Evolutionary conservation across 78 protist genomes (phyloP), one percentile per base, ranked within the genome.

Genomic region (Polysphondylium violaceum): DNA sequence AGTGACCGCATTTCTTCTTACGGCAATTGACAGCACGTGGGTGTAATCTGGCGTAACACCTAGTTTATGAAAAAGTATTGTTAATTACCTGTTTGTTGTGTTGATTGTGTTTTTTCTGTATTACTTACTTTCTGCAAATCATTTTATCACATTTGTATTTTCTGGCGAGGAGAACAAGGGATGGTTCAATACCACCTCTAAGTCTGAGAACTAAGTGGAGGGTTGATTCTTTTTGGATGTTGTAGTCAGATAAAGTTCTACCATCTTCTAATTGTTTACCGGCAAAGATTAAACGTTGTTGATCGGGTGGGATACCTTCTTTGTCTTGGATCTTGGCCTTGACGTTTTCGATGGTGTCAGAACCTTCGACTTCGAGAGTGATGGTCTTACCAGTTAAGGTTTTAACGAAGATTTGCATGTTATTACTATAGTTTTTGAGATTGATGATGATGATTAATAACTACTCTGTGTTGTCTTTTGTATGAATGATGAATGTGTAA

Each of bases 1-100:
- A 94, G 98, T 98, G 99, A 3, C 99, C 99, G 94, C 99, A 99
- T 97, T 97, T 97, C 98, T 97, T 97, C 98, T 98, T 98, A 79
- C 99, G 95, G 99, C 99, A 99, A 98, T 97, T 97, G 78, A 55
- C 69, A 53, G 99, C 99, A 61, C 99, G 98, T 31, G 96, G 96
- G 75, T 96, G 99, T 29, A 98, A 98, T 65, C 99, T 96, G 21
- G 99, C 99, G 86, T 99, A 99, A 98, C 99, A 99, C 79, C 96
- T 95, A 60, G 35, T 9, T 23, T 31, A 8, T 4, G 1, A 5
- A 9, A 3, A 0, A 4, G 68, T 8, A 41, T 40, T 64, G 73
- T 41, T 1, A 6, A 50, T 67, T 3, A 36, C 40, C 23, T 43
- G 23, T 33, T 41, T 43, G n/a, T n/a, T n/a, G n/a, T n/a, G n/a